Evolutionary conservation across 768 basidiomycete species (phyloP).

Genomic region (Pleurotus giganteus): DNA sequence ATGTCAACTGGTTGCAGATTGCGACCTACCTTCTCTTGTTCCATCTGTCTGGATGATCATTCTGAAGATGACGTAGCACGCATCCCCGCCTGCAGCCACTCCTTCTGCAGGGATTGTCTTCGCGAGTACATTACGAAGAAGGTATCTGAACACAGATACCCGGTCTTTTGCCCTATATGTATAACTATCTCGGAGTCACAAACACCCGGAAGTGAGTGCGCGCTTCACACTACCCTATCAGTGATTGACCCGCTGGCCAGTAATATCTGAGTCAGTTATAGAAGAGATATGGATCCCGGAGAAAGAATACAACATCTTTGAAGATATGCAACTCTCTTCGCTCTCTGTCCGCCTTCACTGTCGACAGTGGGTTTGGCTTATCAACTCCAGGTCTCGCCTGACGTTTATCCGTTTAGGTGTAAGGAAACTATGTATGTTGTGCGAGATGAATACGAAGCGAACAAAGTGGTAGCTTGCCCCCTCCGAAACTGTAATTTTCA

Average conservation of each 20-base stretch:
- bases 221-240: neutral
- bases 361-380: constrained; percentile 37
- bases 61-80: constrained; percentile 39
- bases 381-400: neutral
- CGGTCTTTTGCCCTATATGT: constrained; percentile 52
- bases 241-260: neutral
- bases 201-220: constrained; percentile 19
- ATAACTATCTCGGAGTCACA: constrained; percentile 22
- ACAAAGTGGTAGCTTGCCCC: constrained; percentile 39
- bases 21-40: constrained; percentile 41
- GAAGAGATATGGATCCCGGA: constrained; percentile 29
- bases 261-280: constrained; percentile 1
- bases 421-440: constrained; percentile 39
- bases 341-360: constrained; percentile 46
- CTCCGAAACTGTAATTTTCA: constrained; percentile 35
- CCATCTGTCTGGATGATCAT: constrained; percentile 46
- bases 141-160: constrained; percentile 45
- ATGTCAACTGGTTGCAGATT: constrained; percentile 32
- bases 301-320: constrained; percentile 34
- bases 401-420: constrained; percentile 30
- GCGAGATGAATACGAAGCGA: constrained; percentile 35
- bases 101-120: constrained; percentile 46
- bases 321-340: constrained; percentile 42
- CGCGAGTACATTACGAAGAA: constrained; percentile 30
- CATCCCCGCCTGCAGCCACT: constrained; percentile 40